Base-by-base conservation (phyloP, 2,329 filamentous ascomycete species). In the Ramularia collo-cygni region DNA sequence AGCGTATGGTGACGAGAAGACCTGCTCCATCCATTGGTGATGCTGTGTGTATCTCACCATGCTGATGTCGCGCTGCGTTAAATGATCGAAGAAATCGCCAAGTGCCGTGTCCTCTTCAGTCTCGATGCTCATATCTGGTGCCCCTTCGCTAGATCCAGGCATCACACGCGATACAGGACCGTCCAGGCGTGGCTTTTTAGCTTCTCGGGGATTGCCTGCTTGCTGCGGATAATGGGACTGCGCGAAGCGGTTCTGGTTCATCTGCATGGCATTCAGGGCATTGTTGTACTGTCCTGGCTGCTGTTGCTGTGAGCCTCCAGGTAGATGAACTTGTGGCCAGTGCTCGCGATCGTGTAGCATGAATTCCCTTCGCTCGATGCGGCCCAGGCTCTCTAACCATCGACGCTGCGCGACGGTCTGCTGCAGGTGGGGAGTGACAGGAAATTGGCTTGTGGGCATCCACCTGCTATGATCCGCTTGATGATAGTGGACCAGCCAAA, bases 11-110 rank as follows among this genome's bases (percentile, higher is more conserved):
- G 90, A 96, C 1, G 85, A 86, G 38, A 96, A 76, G 18, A 98
- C 81, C 64, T 98, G 90, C 58, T 96, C 92, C 86, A 98, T 95
- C 92, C 90, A 96, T 62, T 95, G 87, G 56, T 98, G 90, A 55
- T 98, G 93, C 59, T 95, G 88, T 60, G 83, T 83, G 62, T 95
- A 98, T 40, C 92, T 78, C 48, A 80, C 78, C 44, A 86, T 71
- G 53, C 88, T 94, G 46, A 98, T 83, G 48, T 98, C 92, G 30
- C 89, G 77, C 3, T 89, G 89, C 0, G 87, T 90, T 47, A 95
- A 70, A 48, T 87, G 78, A 59, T 98, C 92, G 56, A 98, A 86
- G 60, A 89, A 75, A 61, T 98, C 92, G 18, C 88, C 88, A 14
- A 85, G 75, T 5, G 83, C 84, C 3, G 83, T 84, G 57, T 95